Evolutionary conservation across 768 basidiomycete genomes (phyloP), one percentile per base, ranked within the genome.

Genomic region (Antrodiella citrinella): DNA sequence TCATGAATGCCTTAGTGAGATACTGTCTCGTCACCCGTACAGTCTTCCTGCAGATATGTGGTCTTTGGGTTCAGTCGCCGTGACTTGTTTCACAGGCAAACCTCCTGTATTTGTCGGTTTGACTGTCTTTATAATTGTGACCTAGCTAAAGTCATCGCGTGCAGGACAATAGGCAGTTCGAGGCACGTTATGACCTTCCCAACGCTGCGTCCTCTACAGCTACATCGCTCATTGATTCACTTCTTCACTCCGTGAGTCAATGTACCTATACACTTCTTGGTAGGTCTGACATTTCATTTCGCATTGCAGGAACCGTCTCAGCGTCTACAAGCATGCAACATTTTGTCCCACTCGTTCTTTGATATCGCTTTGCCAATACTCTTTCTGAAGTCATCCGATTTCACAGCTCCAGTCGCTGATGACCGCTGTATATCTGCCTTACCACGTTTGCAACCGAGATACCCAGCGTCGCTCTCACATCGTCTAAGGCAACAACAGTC

Each of bases 51-150:
- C 66, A 3, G 77, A 78, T 55, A 26, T 75, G 21, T 78, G 75
- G 75, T 76, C 76, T 1, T 48, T 75, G 22, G 77, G 75, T 3
- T 71, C 69, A 55, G 59, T 76, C 3, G 56, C 71, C 19, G 45
- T 71, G 18, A 61, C 64, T 4, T 71, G 71, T 50, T 50, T 74
- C n/a, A n/a, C n/a, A n/a, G n/a, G n/a, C n/a, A n/a, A n/a, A n/a
- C n/a, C n/a, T n/a, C n/a, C n/a, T n/a, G n/a, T n/a, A n/a, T n/a
- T n/a, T n/a, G n/a, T n/a, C n/a, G n/a, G n/a, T n/a, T n/a, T n/a
- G n/a, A n/a, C n/a, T n/a, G n/a, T n/a, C n/a, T n/a, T n/a, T n/a
- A n/a, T n/a, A n/a, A n/a, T n/a, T n/a, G n/a, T n/a, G n/a, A n/a
- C n/a, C n/a, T n/a, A n/a, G n/a, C n/a, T n/a, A n/a, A n/a, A n/a